Percentiles rank a stretch among this genome's conserved stretches.
Conservation (phyloP, 352 stramenopile genomes). For the Pseudoperonospora humuli region DNA sequence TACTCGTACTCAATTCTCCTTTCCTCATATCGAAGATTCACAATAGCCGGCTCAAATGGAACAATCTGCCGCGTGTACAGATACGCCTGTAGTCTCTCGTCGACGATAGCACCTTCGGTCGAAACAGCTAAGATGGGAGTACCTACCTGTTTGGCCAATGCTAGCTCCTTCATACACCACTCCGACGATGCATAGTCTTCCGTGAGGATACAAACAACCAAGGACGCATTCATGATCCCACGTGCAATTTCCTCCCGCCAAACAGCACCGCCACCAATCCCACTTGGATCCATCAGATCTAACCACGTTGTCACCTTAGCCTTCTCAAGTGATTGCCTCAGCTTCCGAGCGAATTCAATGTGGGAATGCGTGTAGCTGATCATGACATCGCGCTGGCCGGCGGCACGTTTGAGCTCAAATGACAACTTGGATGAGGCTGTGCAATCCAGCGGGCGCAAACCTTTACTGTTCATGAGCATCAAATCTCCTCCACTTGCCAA, state of each 20-base stretch:
- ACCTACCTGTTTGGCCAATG: constrained; percentile 70
- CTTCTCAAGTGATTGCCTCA: constrained; percentile 61
- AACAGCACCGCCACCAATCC: constrained; percentile 67
- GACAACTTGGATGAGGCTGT: constrained; percentile 66
- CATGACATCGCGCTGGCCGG: constrained; percentile 75
- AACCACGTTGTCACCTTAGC: constrained; percentile 81
- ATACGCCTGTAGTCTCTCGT: constrained; percentile 77
- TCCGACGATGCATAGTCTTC: constrained; percentile 75
- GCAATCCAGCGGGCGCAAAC: constrained; percentile 63
- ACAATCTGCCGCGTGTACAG: constrained; percentile 78
- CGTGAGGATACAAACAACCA: constrained; percentile 71
- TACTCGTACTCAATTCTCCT: constrained; percentile 84
- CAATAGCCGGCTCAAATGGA: constrained; percentile 68
- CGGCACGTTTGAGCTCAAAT: constrained; percentile 73
- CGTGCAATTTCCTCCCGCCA: constrained; percentile 79
- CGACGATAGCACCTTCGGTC: constrained; percentile 51
- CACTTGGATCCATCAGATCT: constrained; percentile 79
- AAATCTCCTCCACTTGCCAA: constrained; percentile 60
- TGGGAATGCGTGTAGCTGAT: constrained; percentile 86
- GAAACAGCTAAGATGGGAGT: constrained; percentile 74
- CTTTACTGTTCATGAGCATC: constrained; percentile 66
- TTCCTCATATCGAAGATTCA: constrained; percentile 53
- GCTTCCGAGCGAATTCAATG: constrained; percentile 69
- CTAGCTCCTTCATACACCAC: constrained; percentile 81
- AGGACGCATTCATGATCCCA: constrained; percentile 64